Base-by-base conservation (phyloP, 495 filamentous ascomycete genomes). In the Tuber umbilicatum region DNA sequence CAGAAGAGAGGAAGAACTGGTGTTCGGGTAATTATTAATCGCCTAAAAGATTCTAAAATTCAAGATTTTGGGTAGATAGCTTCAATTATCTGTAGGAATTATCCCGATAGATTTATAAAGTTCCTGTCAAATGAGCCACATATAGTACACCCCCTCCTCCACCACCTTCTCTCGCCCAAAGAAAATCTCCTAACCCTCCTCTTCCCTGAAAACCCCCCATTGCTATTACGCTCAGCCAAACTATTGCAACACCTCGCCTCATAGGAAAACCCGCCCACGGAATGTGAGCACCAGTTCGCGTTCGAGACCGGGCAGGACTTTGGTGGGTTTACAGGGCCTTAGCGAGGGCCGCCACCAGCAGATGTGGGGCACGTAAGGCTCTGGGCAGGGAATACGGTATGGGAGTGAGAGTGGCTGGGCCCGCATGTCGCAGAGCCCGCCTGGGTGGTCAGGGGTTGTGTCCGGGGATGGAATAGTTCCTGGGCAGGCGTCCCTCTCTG, bases 281-380 rank as follows among this genome's bases (percentile, higher is more conserved):
- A 86, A 37, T 85, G 78, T 47, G 86, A 90, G 81, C 90, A 91
- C 91, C 91, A 93, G 83, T 93, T 91, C 50, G 84, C 90, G 79
- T 91, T 92, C 74, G 87, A 86, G 70, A 90, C n/a, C n/a, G n/a
- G n/a, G n/a, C n/a, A n/a, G n/a, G n/a, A n/a, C n/a, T n/a, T n/a
- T n/a, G n/a, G n/a, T 70, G 86, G 84, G 23, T 78, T 80, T 6
- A 42, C 69, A 17, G 71, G 77, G 40, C 76, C 78, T 0, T 69
- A 5, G 14, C 68, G 69, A 17, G 6, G 55, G 35, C 67, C 73
- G 19, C 45, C 70, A n/a, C 79, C 73, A 2, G 81, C 69, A 21
- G 70, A 71, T 10, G 75, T 73, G 7, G 82, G 83, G n/a, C 47
- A 85, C 76, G 79, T 87, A 91, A n/a, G 84, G 81, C 16, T 79